Evolutionary conservation across 1,139 yeast genomes (phyloP), one percentile per base, ranked within the genome.

Genomic region (Yamadazyma diospyri): DNA sequence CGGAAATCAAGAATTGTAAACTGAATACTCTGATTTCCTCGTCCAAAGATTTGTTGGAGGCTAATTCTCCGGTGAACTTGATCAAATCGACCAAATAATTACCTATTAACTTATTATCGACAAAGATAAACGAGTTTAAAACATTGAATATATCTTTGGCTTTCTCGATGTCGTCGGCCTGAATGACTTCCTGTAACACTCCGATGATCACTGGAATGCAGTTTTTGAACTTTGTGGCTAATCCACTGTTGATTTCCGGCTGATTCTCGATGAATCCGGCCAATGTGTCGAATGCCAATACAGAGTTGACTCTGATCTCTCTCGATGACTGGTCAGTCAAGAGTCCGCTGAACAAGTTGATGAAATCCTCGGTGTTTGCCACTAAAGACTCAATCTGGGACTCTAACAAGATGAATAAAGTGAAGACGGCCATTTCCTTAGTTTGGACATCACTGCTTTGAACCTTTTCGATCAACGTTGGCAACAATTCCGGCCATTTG

Each of bases 21-120:
- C 95, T 94, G 52, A 81, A 85, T 40, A 75, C 74, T 64, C 97
- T 79, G 57, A 75, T 73, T 51, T 88, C 97, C 46, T 83, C 88
- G 43, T 86, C 95, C 38, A 84, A 61, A 31, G 70, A 70, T 23
- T 70, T 63, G 59, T 84, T 80, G 39, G 78, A 59, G 23, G 95
- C 78, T 46, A 89, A 77, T 58, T 86, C 87, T 45, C 82, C 65
- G 72, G 88, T 77, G 50, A 87, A 73, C 47, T 78, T 76, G 43
- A 88, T 66, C 50, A 92, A 73, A 38, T 72, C 78, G 34, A 79
- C 64, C 47, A 92, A 69, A 46, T 79, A 74, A 53, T 85, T 85
- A 50, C 96, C 94, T 24, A 89, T 71, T 45, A 92, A 69, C 49
- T 79, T 80, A 47, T 84, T 68, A 50, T 89, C 97, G 45, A 83